Base-by-base conservation (phyloP, 768 basidiomycete genomes). In the Trametes sanguinea region DNA sequence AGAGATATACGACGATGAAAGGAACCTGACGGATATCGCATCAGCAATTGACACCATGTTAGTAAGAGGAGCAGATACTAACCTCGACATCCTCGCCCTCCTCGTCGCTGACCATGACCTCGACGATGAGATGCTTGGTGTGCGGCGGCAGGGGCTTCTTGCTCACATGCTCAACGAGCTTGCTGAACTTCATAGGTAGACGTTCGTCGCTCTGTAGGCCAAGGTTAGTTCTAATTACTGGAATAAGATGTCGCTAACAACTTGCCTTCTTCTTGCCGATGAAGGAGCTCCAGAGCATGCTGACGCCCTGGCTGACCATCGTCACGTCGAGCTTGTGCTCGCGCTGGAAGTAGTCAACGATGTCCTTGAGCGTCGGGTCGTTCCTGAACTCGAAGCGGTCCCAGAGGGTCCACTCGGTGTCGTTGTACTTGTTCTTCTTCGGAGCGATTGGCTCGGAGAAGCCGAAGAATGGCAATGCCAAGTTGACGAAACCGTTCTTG, bases 401-500 rank as follows among this genome's bases (percentile, higher is more conserved):
- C 96, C 96, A 98, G 43, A 99, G 82, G 4, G 97, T 98, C 96
- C 96, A 99, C 65, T 96, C 94, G 1, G 84, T 90, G 46, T 80
- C 74, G 57, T 88, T 87, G 73, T 94, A 98, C 83, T 95, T 96
- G 65, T 86, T 81, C 80, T 96, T 98, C 64, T 83, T 69, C 17
- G 95, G 94, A 3, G 87, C 88, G 65, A 98, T 92, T 10, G 97
- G 97, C 70, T 99, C 97, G 2, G 95, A 98, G 81, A 98, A 99
- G 30, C 94, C 97, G 72, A 98, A 98, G 88, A 98, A 98, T 1
- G 97, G 97, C 56, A 99, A 77, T 3, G 97, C 97, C 56, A 99
- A 83, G 76, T 99, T 99, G 69, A 98, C 85, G 75, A 99, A 99
- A 42, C 95, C 96, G 70, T 99, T 99, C 84, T 97, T 98, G 84